Evolutionary conservation across 108 stramenopile genomes (phyloP).

Genomic region (Ochromonas danica): DNA sequence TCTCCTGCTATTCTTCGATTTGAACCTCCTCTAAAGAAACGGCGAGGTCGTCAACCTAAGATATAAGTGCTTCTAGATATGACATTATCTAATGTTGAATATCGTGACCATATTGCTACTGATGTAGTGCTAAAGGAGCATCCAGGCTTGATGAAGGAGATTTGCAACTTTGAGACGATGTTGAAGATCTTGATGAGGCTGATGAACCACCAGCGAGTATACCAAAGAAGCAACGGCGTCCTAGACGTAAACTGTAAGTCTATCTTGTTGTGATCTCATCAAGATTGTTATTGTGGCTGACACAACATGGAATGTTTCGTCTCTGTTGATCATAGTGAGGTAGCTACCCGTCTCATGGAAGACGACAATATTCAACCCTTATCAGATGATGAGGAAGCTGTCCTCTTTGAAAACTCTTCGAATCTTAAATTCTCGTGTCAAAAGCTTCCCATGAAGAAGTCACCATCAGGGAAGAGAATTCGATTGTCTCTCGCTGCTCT

Average conservation of each 20-base stretch:
- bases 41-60: slow-evolving; percentile 13
- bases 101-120: slow-evolving; percentile 15
- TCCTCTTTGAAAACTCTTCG: slow-evolving; percentile 15
- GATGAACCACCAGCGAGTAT: slow-evolving; percentile 14
- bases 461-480: slow-evolving; percentile 15
- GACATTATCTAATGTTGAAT: slow-evolving; percentile 10
- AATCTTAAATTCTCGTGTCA: slow-evolving; percentile 17
- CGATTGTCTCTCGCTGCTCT: slow-evolving; percentile 13
- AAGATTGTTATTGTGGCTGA: slow-evolving; percentile 16
- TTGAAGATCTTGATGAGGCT: slow-evolving; percentile 15
- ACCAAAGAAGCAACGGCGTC: slow-evolving; percentile 13
- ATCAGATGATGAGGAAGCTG: slow-evolving; percentile 15
- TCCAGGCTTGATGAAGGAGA: slow-evolving; percentile 14
- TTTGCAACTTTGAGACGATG: slow-evolving; percentile 15
- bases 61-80: slow-evolving; percentile 17
- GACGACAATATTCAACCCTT: slow-evolving; percentile 15
- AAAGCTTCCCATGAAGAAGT: slow-evolving; percentile 15
- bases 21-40: slow-evolving; percentile 15
- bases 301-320: slow-evolving; percentile 8
- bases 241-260: slow-evolving; percentile 10
- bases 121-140: slow-evolving; percentile 15
- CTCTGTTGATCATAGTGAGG: not conserved
- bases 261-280: slow-evolving; percentile 16
- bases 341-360: slow-evolving; percentile 14
- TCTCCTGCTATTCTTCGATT: slow-evolving; percentile 10